Base-by-base conservation (phyloP, 1,139 yeast genomes). In the Candida albicans region DNA sequence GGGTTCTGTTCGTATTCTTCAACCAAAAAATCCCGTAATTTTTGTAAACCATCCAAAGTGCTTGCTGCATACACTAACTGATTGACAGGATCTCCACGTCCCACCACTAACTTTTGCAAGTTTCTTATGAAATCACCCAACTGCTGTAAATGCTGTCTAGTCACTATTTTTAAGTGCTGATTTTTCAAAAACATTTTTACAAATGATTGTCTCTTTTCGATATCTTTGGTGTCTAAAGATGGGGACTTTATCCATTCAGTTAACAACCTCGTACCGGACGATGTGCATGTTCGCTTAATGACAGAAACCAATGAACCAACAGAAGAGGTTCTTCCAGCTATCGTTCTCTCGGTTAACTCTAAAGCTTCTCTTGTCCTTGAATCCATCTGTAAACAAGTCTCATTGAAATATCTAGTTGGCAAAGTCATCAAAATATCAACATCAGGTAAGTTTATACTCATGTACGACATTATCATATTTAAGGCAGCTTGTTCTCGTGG, bases 161-260 rank as follows among this genome's bases (percentile, higher is more conserved):
- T 52, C 8, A 61, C 53, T 0, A 64, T 45, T 2, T 74, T 63
- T 37, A 81, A 58, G 0, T 58, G 52, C 0, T 62, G 57, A 45
- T 80, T 68, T 2, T 66, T 61, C 10, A 70, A 51, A 51, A 90
- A 82, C 11, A 76, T 59, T 9, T 67, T 61, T 0, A 91, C 95
- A 37, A 82, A 68, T 8, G 70, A 68, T 48, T 88, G 96, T 28
- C 99, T 72, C 14, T 61, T 55, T 22, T 62, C 61, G 18, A 93
- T 81, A 48, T 79, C 85, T 0, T 58, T 55, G 0, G 78, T 54
- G 52, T 84, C 78, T 4, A 86, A 70, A 0, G 87, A 74, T 0
- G 99, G 99, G 0, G 91, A 82, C 15, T 87, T 75, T 3, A 93
- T 65, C 97, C 98, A 90, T 43, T 84, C 83, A 2, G 84, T 77